These are phyloP conservation scores for Paramecium sonneborni DNA, from an alignment of 73 alveolate genomes.

Conservation along the genomic window DNA sequence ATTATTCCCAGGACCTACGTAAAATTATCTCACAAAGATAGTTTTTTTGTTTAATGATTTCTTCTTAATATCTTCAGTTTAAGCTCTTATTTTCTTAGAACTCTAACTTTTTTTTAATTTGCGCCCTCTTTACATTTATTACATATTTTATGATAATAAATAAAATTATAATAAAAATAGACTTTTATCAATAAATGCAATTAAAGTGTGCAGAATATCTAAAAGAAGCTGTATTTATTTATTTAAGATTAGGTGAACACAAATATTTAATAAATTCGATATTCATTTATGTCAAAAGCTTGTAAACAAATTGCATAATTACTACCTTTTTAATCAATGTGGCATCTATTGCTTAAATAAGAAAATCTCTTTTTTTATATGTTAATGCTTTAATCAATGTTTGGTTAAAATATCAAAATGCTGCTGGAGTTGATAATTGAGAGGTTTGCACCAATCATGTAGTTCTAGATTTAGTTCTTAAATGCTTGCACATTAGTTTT, in stretches of 20 bases:
- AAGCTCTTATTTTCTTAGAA: not conserved
- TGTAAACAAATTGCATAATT: constrained; percentile 16
- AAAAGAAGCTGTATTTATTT: constrained; percentile 8
- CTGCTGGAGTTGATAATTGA: not conserved
- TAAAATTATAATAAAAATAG: not conserved
- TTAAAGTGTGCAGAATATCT: constrained; percentile 17
- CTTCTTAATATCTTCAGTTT: constrained; percentile 23
- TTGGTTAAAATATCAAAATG: constrained; percentile 11
- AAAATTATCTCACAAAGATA: not conserved
- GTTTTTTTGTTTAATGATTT: constrained; percentile 3
- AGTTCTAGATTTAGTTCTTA: not conserved
- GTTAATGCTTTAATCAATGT: constrained; percentile 26
- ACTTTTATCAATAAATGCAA: not conserved
- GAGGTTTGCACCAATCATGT: not conserved
- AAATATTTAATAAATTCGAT: not conserved
- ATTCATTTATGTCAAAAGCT: not conserved
- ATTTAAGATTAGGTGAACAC: not conserved
- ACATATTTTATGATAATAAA: not conserved
- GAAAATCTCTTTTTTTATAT: constrained; percentile 13
- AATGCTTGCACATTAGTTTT: not conserved
- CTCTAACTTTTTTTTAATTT: not conserved
- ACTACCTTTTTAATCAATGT: not conserved
- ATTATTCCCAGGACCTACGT: constrained; percentile 39
- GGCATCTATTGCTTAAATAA: not conserved
- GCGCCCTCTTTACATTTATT: not conserved